Evolutionary conservation across 768 basidiomycete species (phyloP), one percentile per base, ranked within the genome.

Genomic region (Boletus coccyginus): DNA sequence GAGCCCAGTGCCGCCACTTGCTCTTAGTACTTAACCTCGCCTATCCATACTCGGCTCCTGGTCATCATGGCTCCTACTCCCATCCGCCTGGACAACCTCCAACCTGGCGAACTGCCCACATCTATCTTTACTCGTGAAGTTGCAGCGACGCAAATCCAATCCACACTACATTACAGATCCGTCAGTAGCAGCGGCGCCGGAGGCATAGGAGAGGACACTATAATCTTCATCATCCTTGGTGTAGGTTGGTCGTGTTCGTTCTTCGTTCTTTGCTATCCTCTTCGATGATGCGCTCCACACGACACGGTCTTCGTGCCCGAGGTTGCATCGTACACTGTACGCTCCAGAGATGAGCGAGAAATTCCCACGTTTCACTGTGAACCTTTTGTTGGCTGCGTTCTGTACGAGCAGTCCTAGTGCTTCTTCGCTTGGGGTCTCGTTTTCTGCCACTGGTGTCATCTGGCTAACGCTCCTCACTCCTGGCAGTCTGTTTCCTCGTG

Each of bases 171-270:
- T 42, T 11, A 60, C 42, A 66, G 66, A 48, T 58, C 62, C 24
- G 7, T 24, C 45, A 35, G 9, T 50, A 11, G 40, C n/a, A 27
- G 24, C 27, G n/a, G 53, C 29, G 24, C 27, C 27, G 27, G 27
- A 27, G 27, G 50, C 1, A 10, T 68, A 7, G 53, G 59, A 39
- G 2, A 13, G 17, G 58, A 52, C 46, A 69, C 68, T 29, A 49
- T 56, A 35, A 53, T 70, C 55, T 60, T 68, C 39, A 64, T 69
- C 35, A 53, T 60, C 9, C 54, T 63, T 33, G 68, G 62, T 43
- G 53, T 64, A 68, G 64, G 68, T 69, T 47, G 53, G 67, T 63
- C 40, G 46, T 48, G 47, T 57, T 58, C 47, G 12, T 56, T 51
- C 48, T 19, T 54, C 17, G 31, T 46, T 29, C 31, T 38, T 38